Conservation (phyloP, 2,329 filamentous ascomycete genomes). For the Aspergillus piperis region DNA sequence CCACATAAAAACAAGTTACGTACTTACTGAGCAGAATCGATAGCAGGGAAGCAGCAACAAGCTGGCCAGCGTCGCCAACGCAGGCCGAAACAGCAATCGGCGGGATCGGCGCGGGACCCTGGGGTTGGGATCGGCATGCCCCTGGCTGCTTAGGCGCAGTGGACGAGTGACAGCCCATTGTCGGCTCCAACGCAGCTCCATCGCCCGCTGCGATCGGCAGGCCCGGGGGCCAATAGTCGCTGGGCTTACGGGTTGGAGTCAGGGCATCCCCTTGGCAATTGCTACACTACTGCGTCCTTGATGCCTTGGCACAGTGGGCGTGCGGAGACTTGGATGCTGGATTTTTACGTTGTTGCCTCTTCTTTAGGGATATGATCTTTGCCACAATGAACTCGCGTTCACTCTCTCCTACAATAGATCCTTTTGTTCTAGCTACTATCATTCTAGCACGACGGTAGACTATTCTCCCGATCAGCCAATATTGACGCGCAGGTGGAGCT, state of each 20-base stretch:
- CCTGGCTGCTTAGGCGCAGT: neutral
- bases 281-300: neutral
- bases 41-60: neutral
- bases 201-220: neutral
- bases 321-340: no score
- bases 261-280: neutral
- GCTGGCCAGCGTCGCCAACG: neutral
- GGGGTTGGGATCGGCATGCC: constrained; percentile 4
- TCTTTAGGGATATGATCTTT: no score
- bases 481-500: no score
- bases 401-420: no score
- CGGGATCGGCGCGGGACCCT: constrained; percentile 7
- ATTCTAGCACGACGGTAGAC: no score
- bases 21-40: neutral
- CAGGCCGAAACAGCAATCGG: constrained; percentile 4
- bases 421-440: no score
- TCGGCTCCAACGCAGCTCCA: neutral
- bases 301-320: no score
- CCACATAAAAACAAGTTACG: no score
- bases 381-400: no score
- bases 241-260: neutral
- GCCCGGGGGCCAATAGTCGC: neutral
- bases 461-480: no score
- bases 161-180: neutral
- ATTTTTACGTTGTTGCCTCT: no score